Conservation (phyloP, 169 alveolate species). For the Blepharisma undulans region DNA sequence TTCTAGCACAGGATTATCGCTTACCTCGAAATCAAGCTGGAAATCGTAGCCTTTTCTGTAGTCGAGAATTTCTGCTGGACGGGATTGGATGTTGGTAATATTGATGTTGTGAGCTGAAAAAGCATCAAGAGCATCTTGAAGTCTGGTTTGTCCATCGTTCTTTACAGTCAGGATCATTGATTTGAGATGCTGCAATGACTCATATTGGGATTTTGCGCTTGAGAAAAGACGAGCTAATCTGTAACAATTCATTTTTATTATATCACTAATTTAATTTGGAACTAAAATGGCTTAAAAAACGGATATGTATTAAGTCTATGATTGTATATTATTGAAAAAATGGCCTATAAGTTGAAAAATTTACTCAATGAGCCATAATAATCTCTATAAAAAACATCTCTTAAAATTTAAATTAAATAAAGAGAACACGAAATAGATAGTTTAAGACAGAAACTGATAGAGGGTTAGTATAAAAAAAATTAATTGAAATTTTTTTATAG, state of each 20-base stretch:
- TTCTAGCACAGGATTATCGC: neutral
- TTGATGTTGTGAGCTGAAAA: constrained; percentile 19
- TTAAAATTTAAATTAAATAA: too few species aligned
- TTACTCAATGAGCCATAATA: too few species aligned
- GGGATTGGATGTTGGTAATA: constrained; percentile 33
- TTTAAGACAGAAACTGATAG: too few species aligned
- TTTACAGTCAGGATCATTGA: neutral
- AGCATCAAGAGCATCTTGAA: constrained; percentile 11
- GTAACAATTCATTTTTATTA: neutral
- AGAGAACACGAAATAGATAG: too few species aligned
- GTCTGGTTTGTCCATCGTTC: constrained; percentile 33
- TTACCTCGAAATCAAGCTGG: constrained; percentile 40
- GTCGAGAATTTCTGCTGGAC: constrained; percentile 26
- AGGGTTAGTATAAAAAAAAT: too few species aligned
- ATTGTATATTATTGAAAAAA: too few species aligned
- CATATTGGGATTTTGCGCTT: neutral
- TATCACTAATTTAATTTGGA: neutral
- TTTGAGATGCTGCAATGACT: neutral
- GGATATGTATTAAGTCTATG: too few species aligned
- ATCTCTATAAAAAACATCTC: too few species aligned
- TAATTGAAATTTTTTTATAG: too few species aligned
- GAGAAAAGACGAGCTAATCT: neutral
- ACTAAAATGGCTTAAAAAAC: too few species aligned
- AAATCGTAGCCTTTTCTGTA: constrained; percentile 23
- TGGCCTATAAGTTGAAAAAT: too few species aligned